phyloP scores from a whole-genome alignment of 1,284 basidiomycete genomes.

The Phellopilus nigrolimitatus region DNA sequence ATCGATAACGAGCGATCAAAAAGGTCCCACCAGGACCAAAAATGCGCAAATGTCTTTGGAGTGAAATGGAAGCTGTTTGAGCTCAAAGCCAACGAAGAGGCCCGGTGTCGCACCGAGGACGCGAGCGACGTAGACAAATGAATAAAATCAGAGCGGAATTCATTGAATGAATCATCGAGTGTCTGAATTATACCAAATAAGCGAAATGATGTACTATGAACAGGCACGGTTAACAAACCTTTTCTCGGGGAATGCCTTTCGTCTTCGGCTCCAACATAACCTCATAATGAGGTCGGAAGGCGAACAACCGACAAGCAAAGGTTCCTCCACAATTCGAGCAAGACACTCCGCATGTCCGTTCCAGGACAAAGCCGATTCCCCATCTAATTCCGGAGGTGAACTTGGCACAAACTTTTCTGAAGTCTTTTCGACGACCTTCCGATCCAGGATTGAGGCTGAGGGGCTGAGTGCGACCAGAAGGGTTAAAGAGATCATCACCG shows the following conservation, averaged over 20 bases:
- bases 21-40: conserved; percentile 88
- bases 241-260: conserved; percentile 40
- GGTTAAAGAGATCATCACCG: conserved; percentile 1
- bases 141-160: conserved; percentile 92
- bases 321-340: conserved; percentile 64
- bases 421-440: conserved; percentile 10
- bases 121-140: conserved; percentile 88
- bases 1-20: conserved; percentile 81
- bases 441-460: conserved; percentile 3
- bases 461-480: background rate
- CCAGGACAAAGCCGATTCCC: conserved; percentile 82
- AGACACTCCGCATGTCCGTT: conserved; percentile 78
- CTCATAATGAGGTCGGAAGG: conserved; percentile 80
- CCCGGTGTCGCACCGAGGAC: conserved; percentile 39
- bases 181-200: conserved; percentile 32
- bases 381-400: conserved; percentile 88
- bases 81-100: conserved; percentile 23
- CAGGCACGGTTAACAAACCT: conserved; percentile 48
- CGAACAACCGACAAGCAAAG: conserved; percentile 73
- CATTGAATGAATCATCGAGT: conserved; percentile 75
- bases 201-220: background rate
- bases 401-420: conserved; percentile 66
- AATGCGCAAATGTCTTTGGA: conserved; percentile 84
- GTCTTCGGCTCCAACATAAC: conserved; percentile 61
- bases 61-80: conserved; percentile 84